These are phyloP conservation scores for Skeletonema menzelii DNA, from an alignment of 108 stramenopile genomes.

Conservation along the genomic window DNA sequence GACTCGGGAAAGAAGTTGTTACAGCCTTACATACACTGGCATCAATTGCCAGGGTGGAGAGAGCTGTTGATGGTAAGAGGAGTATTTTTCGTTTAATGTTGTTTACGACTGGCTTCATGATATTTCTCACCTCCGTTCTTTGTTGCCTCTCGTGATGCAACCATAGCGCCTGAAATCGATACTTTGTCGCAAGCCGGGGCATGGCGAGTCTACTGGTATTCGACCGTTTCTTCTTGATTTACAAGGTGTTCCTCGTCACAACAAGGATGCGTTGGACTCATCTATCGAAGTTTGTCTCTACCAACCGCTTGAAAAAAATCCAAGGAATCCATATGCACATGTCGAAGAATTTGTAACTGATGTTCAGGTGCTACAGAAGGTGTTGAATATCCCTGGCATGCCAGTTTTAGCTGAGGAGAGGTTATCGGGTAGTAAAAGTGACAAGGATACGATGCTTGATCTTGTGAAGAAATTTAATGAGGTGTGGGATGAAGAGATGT, in stretches of 20 bases:
- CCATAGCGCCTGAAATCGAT: conserved; percentile 64
- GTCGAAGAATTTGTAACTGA: conserved; percentile 34
- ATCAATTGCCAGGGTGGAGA: conserved; percentile 40
- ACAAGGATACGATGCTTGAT: conserved; percentile 19
- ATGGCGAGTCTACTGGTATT: conserved; percentile 79
- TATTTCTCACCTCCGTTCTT: neutral
- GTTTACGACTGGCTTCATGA: neutral
- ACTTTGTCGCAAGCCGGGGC: conserved; percentile 62
- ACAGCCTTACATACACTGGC: conserved; percentile 36
- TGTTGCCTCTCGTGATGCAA: neutral
- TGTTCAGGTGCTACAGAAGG: conserved; percentile 23
- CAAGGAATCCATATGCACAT: neutral
- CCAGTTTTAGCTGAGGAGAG: conserved; percentile 37
- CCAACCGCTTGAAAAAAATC: neutral
- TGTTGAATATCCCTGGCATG: conserved; percentile 17
- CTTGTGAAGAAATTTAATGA: conserved; percentile 47
- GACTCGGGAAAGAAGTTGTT: neutral
- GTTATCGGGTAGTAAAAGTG: conserved; percentile 14
- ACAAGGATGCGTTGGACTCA: conserved; percentile 33
- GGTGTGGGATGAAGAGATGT: conserved; percentile 67
- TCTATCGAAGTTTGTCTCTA: conserved; percentile 50
- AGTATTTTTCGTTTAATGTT: neutral
- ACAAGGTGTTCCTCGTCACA: conserved; percentile 75
- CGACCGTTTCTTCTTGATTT: conserved; percentile 85
- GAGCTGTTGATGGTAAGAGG: conserved; percentile 69